Evolutionary conservation across 345 rosid species (phyloP), one percentile per base, ranked within the genome.

Genomic region (Syzygium aromaticum): DNA sequence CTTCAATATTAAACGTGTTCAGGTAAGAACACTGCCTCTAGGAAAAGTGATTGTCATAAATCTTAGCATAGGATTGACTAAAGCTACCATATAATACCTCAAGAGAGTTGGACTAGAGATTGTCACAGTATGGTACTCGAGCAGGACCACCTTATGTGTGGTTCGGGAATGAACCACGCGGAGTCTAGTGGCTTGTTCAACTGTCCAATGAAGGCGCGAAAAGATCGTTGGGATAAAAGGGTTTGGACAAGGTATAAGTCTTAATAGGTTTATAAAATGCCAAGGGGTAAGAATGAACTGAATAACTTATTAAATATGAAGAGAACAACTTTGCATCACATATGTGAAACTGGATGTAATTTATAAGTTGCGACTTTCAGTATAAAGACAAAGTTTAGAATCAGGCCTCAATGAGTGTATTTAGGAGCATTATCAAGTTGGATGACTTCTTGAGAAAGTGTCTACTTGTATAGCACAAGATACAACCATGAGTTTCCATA

Each of bases 31-130:
- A 30, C 0, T 3, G 22, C 22, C 77, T 7, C 4, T 64, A 16
- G 22, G 22, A 64, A 64, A 28, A 64, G 2, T 5, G 19, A 30
- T 30, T 28, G 30, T 64, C 38, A 64, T 6, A 15, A 61, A 33
- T 5, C 19, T 1, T 0, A 61, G 73, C 2, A 1, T 1, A 63
- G 40, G 21, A 64, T 15, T 2, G 77, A 64, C 17, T 7, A 2
- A 28, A 15, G 3, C 77, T 14, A n/a, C 15, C 16, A 15, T 33
- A 28, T 28, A 64, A 64, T 28, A 64, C 16, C 30, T 2, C 77
- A 16, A 64, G 22, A 28, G 22, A 64, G 17, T 64, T 3, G 7
- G 40, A 15, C 43, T 14, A 30, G 7, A 64, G 22, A 6, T 9
- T 30, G 77, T 30, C 77, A 7, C 6, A 3, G 7, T 28, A 30